Percentiles rank a stretch among this genome's conserved stretches.
These are phyloP conservation scores for Prunus yedoensis DNA, from an alignment of 331 rosid genomes.

Conservation along the genomic window DNA sequence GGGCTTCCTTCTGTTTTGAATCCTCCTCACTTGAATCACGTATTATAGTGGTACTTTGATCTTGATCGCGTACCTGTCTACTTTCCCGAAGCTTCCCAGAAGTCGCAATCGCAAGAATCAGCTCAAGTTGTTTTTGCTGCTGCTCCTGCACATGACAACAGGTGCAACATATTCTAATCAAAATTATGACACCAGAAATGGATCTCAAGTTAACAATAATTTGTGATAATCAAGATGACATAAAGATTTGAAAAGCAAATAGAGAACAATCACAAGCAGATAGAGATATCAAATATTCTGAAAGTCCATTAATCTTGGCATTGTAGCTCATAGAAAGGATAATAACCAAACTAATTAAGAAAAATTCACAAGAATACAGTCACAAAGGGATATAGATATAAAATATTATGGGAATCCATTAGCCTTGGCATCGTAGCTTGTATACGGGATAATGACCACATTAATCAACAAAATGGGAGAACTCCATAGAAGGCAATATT, in stretches of 20 bases:
- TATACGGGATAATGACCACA: no score
- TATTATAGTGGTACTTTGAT: slow-evolving; percentile 26
- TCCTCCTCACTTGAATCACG: slow-evolving; percentile 36
- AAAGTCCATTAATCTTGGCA: not conserved
- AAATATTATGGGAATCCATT: no score
- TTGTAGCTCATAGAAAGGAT: slow-evolving; percentile 1
- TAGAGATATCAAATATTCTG: not conserved
- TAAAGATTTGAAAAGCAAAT: not conserved
- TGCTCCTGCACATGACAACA: slow-evolving; percentile 60
- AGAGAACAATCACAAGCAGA: not conserved
- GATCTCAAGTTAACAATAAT: not conserved
- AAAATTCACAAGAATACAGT: not conserved
- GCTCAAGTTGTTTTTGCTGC: slow-evolving; percentile 82
- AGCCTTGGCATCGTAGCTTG: no score
- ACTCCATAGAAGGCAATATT: not conserved
- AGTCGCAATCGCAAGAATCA: slow-evolving; percentile 78
- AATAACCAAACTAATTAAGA: not conserved
- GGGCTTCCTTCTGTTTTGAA: slow-evolving; percentile 58
- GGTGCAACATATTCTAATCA: slow-evolving; percentile 14
- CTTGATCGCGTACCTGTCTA: slow-evolving; percentile 38
- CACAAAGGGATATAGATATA: no score
- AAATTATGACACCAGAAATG: not conserved
- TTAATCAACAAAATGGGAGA: not conserved
- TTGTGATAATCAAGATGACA: not conserved
- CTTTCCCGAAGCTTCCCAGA: slow-evolving; percentile 60